A percentile compares a stretch with the other conserved stretches of the same genome.
These are phyloP conservation scores for Pyronema omphalodes DNA, from an alignment of 495 filamentous ascomycete species.

Conservation along the genomic window DNA sequence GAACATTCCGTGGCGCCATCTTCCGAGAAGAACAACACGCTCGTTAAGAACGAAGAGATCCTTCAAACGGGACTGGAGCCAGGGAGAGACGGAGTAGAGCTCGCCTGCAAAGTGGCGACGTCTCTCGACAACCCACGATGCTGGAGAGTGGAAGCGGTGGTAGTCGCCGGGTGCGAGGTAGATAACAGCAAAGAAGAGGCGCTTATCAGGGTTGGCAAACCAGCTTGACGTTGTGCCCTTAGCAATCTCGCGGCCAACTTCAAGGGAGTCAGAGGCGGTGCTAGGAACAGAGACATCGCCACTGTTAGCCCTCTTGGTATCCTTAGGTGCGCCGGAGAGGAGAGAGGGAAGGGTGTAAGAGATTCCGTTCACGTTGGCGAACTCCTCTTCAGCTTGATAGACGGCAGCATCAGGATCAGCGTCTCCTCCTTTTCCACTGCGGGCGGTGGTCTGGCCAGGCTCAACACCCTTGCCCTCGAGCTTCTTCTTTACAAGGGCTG, in stretches of 20 bases:
- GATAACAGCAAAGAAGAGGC: slow-evolving; percentile 83
- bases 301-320: slow-evolving; percentile 19
- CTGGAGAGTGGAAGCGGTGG: slow-evolving; percentile 91
- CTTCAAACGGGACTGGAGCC: slow-evolving; percentile 75
- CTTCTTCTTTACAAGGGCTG: slow-evolving; percentile 7
- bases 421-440: slow-evolving; percentile 7
- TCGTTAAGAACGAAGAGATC: slow-evolving; percentile 94
- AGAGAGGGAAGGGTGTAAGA: slow-evolving; percentile 84
- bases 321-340: slow-evolving; percentile 47
- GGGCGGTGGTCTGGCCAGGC: slow-evolving; percentile 1
- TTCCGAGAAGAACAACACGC: slow-evolving; percentile 76
- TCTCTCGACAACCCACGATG: slow-evolving; percentile 80
- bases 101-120: slow-evolving; percentile 93
- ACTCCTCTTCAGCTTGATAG: slow-evolving; percentile 67
- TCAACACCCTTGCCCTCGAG: slow-evolving; percentile 3
- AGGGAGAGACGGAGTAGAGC: slow-evolving; percentile 84
- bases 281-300: slow-evolving; percentile 47
- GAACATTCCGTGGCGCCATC: slow-evolving; percentile 97
- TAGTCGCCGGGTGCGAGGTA: slow-evolving; percentile 98
- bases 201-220: slow-evolving; percentile 8
- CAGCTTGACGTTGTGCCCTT: slow-evolving; percentile 27
- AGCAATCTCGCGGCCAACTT: slow-evolving; percentile 71
- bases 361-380: slow-evolving; percentile 90
- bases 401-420: slow-evolving; percentile 36
- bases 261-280: slow-evolving; percentile 44